Evolutionary conservation across 2,329 filamentous ascomycete species (phyloP).

Genomic region (Tolypocladium tropicale): DNA sequence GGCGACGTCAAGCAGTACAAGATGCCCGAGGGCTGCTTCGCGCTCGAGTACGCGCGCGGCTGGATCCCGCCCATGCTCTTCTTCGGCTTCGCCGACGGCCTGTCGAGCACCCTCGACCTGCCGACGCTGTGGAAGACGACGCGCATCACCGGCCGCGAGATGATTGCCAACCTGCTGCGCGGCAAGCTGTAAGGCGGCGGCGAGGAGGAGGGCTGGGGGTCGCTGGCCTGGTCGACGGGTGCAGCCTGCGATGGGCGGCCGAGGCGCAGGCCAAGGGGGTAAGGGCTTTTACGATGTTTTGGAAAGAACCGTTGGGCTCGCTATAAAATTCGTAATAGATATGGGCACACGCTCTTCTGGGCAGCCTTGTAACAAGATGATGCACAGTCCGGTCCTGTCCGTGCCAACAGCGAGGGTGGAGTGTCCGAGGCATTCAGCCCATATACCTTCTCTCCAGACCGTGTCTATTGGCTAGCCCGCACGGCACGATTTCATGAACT

Average conservation of each 20-base stretch:
- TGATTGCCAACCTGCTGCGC: slow-evolving; percentile 59
- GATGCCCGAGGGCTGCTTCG: slow-evolving; percentile 68
- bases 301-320: no score
- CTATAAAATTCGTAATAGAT: no score
- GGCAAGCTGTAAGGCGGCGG: slow-evolving; percentile 53
- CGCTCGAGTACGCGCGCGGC: slow-evolving; percentile 73
- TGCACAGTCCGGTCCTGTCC: not conserved
- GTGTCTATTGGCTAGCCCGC: no score
- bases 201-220: not conserved
- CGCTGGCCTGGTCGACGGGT: not conserved
- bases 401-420: no score
- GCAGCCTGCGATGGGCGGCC: not conserved
- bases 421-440: no score
- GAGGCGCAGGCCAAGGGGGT: not conserved
- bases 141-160: slow-evolving; percentile 63
- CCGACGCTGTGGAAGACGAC: slow-evolving; percentile 77
- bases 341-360: not conserved
- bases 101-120: slow-evolving; percentile 74
- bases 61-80: slow-evolving; percentile 92
- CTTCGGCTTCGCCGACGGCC: slow-evolving; percentile 76
- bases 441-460: not conserved
- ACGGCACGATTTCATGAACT: no score
- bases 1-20: slow-evolving; percentile 74
- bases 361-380: not conserved
- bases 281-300: not conserved